Conservation (phyloP, 208 protist genomes). For the Angomonas deanei region DNA sequence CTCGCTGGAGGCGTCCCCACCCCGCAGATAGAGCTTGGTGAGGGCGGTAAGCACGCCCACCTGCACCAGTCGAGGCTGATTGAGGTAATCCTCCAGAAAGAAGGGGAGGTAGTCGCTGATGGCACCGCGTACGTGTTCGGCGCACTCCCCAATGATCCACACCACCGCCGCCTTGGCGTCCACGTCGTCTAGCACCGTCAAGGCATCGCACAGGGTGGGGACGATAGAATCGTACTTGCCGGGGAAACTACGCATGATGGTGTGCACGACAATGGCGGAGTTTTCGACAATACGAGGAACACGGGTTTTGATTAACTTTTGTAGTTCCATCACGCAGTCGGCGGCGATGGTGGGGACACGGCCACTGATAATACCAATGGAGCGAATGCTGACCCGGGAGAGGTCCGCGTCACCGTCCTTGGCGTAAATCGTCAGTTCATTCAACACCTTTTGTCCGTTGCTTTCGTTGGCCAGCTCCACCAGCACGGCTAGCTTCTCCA, state of each 20-base stretch:
- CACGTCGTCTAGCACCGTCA: slow-evolving; percentile 94
- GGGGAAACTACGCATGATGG: slow-evolving; percentile 96
- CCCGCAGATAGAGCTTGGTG: slow-evolving; percentile 96
- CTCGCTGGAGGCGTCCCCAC: slow-evolving; percentile 13
- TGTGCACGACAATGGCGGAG: slow-evolving; percentile 96
- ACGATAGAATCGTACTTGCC: slow-evolving; percentile 92
- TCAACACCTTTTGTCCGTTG: slow-evolving; percentile 88
- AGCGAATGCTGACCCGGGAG: slow-evolving; percentile 91
- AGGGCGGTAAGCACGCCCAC: slow-evolving; percentile 94
- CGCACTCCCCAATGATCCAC: slow-evolving; percentile 98
- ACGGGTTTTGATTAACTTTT: slow-evolving; percentile 93
- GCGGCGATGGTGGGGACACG: slow-evolving; percentile 91
- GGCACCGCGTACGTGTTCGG: slow-evolving; percentile 92
- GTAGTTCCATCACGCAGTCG: slow-evolving; percentile 91
- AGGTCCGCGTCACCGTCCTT: slow-evolving; percentile 97
- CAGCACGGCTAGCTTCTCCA: slow-evolving; percentile 98
- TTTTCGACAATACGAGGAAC: slow-evolving; percentile 97
- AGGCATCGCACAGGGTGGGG: slow-evolving; percentile 91
- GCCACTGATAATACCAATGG: slow-evolving; percentile 95
- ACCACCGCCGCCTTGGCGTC: slow-evolving; percentile 96
- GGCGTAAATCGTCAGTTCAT: slow-evolving; percentile 93
- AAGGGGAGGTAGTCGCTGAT: slow-evolving; percentile 87
- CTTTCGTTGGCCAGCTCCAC: slow-evolving; percentile 87
- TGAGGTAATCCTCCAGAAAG: slow-evolving; percentile 94
- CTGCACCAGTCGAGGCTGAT: slow-evolving; percentile 93